Percentiles rank a stretch among this genome's conserved stretches.
These are phyloP conservation scores for Xylariomycetidae sp. DNA, from an alignment of 2,329 filamentous ascomycete species.

Conservation along the genomic window DNA sequence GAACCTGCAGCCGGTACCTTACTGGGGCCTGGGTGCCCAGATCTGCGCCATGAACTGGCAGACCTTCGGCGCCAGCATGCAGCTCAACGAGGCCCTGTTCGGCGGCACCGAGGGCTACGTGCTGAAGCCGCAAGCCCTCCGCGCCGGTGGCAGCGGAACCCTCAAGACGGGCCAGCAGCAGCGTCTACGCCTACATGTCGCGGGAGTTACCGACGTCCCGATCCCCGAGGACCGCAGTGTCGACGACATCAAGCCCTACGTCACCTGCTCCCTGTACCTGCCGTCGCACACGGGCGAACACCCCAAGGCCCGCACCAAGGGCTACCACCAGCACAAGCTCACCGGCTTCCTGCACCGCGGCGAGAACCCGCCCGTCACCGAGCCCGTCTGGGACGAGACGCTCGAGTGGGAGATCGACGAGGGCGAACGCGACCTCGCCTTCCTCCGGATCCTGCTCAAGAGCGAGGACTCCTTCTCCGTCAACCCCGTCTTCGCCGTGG, in stretches of 20 bases:
- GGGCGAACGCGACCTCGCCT: slow-evolving; percentile 59
- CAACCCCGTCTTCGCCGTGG: slow-evolving; percentile 57
- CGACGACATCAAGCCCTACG: slow-evolving; percentile 54
- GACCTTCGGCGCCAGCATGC: slow-evolving; percentile 58
- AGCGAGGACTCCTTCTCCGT: slow-evolving; percentile 56
- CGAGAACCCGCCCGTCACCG: slow-evolving; percentile 51
- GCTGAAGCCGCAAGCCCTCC: slow-evolving; percentile 56
- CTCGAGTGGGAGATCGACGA: slow-evolving; percentile 65
- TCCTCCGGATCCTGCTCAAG: slow-evolving; percentile 60
- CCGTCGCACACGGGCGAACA: slow-evolving; percentile 43
- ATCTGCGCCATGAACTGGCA: slow-evolving; percentile 68
- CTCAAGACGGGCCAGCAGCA: slow-evolving; percentile 40
- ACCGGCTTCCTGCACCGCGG: slow-evolving; percentile 51
- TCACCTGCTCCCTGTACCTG: slow-evolving; percentile 59
- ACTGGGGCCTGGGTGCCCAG: slow-evolving; percentile 63
- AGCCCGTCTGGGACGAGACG: slow-evolving; percentile 60
- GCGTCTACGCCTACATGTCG: slow-evolving; percentile 52
- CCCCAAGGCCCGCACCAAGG: slow-evolving; percentile 55
- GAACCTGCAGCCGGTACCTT: slow-evolving; percentile 57
- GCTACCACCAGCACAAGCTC: slow-evolving; percentile 54
- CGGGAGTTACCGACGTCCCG: slow-evolving; percentile 56
- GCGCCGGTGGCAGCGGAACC: slow-evolving; percentile 46
- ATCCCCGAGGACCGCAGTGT: slow-evolving; percentile 43
- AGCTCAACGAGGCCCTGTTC: slow-evolving; percentile 64
- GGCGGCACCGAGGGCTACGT: slow-evolving; percentile 59